Evolutionary conservation across 805 yeast genomes (phyloP), one percentile per base, ranked within the genome.

Genomic region (Sugiyamaella mastotermitis): DNA sequence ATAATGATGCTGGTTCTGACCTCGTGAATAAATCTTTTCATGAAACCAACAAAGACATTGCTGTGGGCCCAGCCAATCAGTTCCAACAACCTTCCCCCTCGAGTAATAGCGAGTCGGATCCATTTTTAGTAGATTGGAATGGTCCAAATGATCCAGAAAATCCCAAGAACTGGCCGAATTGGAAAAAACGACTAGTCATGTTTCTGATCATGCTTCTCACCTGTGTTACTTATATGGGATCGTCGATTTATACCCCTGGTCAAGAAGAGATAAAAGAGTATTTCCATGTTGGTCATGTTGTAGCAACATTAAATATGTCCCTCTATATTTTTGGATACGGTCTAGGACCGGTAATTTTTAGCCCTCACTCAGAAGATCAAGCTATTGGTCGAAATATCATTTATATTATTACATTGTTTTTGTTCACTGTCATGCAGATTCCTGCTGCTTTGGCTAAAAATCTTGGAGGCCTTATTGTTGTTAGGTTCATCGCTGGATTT

Each of bases 401-500:
- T 32, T 77, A 77, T 49, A 58, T 68, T 24, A 34, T 60, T 13
- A 65, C 78, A 1, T 52, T 74, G 18, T 59, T 69, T 40, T 34
- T 73, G 2, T 76, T 71, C 42, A 54, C 63, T 36, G 58, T 74
- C 15, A 55, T 77, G 23, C 81, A 77, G 49, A 65, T 76, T 25
- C 78, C 79, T 19, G 62, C 70, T 21, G 80, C 80, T 3, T 57
- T 71, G 31, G 64, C 64, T 1, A 47, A 61, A 6, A 70, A 71
- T 49, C 66, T 78, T 35, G 76, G 71, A 6, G 72, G 72, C 0
- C 55, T 76, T 42, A 57, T 68, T 31, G 63, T 70, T 0, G 52
- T 74, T 36, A 61, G 82, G 50, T 85, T 84, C 55, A 76, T 86
- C 53, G 68, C 83, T 19, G 95, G 95, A 1, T 67, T 80, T 20